These are phyloP conservation scores for Collybia nuda DNA, from an alignment of 768 basidiomycete genomes.

Conservation along the genomic window DNA sequence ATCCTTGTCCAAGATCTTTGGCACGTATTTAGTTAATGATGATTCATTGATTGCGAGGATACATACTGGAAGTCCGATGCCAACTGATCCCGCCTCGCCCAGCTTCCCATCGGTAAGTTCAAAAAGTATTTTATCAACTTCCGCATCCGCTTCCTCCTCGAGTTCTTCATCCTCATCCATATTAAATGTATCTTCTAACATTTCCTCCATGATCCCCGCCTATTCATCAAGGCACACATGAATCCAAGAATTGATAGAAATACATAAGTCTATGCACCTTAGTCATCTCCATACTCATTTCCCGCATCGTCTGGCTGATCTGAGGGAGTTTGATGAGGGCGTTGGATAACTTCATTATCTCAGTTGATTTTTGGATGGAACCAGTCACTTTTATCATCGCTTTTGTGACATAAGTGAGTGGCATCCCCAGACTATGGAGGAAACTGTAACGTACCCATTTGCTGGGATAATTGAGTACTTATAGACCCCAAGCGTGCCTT, in stretches of 20 bases:
- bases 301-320: slow-evolving; percentile 88
- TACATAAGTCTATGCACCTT: slow-evolving; percentile 55
- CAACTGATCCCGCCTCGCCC: slow-evolving; percentile 78
- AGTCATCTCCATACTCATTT: slow-evolving; percentile 99
- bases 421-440: background rate
- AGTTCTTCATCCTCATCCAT: slow-evolving; percentile 94
- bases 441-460: slow-evolving; percentile 69
- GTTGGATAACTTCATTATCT: slow-evolving; percentile 99
- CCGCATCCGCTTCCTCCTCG: slow-evolving; percentile 94
- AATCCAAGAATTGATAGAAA: background rate
- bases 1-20: slow-evolving; percentile 58
- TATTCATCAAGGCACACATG: slow-evolving; percentile 26
- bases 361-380: slow-evolving; percentile 95
- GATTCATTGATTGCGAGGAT: slow-evolving; percentile 4
- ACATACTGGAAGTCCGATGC: slow-evolving; percentile 75
- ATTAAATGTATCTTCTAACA: slow-evolving; percentile 92
- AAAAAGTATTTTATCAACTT: slow-evolving; percentile 95
- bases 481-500: slow-evolving; percentile 94
- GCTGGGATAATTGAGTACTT: slow-evolving; percentile 84
- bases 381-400: slow-evolving; percentile 98
- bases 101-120: slow-evolving; percentile 95
- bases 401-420: slow-evolving; percentile 25
- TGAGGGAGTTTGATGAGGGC: slow-evolving; percentile 89
- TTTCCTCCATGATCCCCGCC: slow-evolving; percentile 98
- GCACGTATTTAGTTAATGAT: slow-evolving; percentile 5